Evolutionary conservation across 345 rosid species (phyloP), one percentile per base, ranked within the genome.

Genomic region (Triadica sebifera): DNA sequence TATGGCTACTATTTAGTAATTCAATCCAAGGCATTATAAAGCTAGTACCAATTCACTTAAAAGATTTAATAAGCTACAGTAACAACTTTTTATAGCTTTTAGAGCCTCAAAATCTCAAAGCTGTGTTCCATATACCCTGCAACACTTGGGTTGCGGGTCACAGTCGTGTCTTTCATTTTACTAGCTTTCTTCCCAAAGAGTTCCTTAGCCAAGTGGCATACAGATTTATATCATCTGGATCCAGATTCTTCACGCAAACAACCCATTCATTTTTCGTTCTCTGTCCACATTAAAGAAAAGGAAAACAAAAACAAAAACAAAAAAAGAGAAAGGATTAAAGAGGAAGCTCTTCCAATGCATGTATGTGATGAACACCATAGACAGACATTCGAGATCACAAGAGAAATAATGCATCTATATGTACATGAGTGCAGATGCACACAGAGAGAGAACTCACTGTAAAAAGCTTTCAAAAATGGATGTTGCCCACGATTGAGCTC

Each of bases 101-200:
- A 0, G 47, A 43, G 17, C 15, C 46, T 69, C 57, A 77, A 71
- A 77, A 71, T 56, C 16, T 64, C 16, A 71, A 59, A 3, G 38
- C 90, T 2, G 99, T 89, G 2, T 93, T 82, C 99, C 99, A 91
- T 0, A 94, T 91, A 69, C 97, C 99, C 79, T 92, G 98, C 70
- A 1, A 92, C 98, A 15, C 97, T 89, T 0, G 97, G 98, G 60
- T 90, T 89, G 66, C 84, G 84, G 39, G 94, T 93, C 20, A 89
- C 88, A 72, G 94, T 69, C 96, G 86, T 0, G 98, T 95, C 80
- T 80, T 88, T 55, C 91, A 81, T 77, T 91, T 89, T 64, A 89
- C 82, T 47, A 93, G 98, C 75, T 93, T 92, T 80, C 97, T 87
- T 57, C 98, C 99, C 72, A 91, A 65, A 0, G 94, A 81, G 63